Conservation (phyloP, 2,329 filamentous ascomycete genomes). For the Sphaerulina musiva region DNA sequence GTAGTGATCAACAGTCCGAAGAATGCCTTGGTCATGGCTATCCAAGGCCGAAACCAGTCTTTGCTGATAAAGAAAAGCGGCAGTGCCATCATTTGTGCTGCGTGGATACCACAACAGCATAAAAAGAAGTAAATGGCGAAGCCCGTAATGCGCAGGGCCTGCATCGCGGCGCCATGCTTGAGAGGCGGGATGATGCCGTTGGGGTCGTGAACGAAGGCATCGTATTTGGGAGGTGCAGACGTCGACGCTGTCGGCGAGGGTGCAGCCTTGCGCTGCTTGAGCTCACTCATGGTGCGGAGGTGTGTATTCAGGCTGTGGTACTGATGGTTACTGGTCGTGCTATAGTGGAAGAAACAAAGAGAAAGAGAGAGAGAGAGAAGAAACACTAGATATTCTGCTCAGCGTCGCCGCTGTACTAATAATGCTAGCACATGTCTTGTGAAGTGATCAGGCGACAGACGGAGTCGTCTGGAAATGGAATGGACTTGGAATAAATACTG, state of each 20-base stretch:
- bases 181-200: conserved; percentile 13
- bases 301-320: background rate
- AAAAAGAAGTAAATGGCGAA: conserved; percentile 44
- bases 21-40: conserved; percentile 77
- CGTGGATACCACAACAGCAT: conserved; percentile 43
- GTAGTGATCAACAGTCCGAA: conserved; percentile 71
- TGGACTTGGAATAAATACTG: background rate
- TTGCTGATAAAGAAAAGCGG: conserved; percentile 69
- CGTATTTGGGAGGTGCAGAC: background rate
- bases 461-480: background rate
- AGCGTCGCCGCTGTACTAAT: conserved; percentile 7
- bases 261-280: conserved; percentile 23
- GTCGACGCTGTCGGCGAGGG: background rate
- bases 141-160: conserved; percentile 40
- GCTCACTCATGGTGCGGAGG: conserved; percentile 16
- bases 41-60: conserved; percentile 74
- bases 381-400: background rate
- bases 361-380: background rate
- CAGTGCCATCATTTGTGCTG: conserved; percentile 64
- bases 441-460: conserved; percentile 6
- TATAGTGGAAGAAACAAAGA: background rate
- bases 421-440: conserved; percentile 6
- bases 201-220: background rate
- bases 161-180: conserved; percentile 40
- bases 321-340: background rate